phyloP scores from a whole-genome alignment of 163 green algal genomes.

The Coccomyxa subellipsoidea region DNA sequence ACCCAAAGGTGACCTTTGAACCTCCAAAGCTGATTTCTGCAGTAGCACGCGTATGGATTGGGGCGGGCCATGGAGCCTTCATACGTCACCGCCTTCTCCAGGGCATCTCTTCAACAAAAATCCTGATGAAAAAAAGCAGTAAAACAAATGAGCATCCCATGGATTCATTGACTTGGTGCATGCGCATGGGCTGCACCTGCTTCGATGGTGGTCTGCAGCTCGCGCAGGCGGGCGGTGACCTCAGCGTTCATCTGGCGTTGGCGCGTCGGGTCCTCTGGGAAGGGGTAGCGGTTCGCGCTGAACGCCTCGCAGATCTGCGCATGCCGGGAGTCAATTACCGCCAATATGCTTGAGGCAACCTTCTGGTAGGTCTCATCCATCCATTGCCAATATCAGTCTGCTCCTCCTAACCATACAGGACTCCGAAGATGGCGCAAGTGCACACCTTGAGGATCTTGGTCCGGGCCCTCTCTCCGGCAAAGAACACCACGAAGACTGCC shows the following conservation, averaged over 20 bases:
- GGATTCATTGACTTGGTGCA: too few relatives aligned
- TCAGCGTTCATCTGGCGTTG: conserved; percentile 90
- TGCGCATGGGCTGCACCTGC: conserved; percentile 53
- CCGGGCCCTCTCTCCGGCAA: conserved; percentile 87
- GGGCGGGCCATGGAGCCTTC: too few relatives aligned
- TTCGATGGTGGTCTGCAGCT: conserved; percentile 93
- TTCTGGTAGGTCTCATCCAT: too few relatives aligned
- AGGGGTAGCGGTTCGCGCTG: conserved; percentile 94
- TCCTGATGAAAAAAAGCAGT: too few relatives aligned
- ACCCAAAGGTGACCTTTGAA: background rate
- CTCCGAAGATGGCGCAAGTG: too few relatives aligned
- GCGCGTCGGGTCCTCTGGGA: conserved; percentile 86
- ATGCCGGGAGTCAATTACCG: too few relatives aligned
- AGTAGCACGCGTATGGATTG: background rate
- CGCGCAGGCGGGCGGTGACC: conserved; percentile 76
- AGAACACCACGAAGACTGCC: conserved; percentile 97
- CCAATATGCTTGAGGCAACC: too few relatives aligned
- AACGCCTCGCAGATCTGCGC: conserved; percentile 93
- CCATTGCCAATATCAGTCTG: too few relatives aligned
- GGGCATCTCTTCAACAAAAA: too few relatives aligned
- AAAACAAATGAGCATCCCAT: too few relatives aligned
- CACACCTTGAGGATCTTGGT: conserved; percentile 89
- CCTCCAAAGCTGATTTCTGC: background rate
- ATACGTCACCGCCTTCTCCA: too few relatives aligned
- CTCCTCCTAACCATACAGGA: too few relatives aligned